phyloP scores from a whole-genome alignment of 1,284 basidiomycete genomes.

The Ceratobasidium sp. region DNA sequence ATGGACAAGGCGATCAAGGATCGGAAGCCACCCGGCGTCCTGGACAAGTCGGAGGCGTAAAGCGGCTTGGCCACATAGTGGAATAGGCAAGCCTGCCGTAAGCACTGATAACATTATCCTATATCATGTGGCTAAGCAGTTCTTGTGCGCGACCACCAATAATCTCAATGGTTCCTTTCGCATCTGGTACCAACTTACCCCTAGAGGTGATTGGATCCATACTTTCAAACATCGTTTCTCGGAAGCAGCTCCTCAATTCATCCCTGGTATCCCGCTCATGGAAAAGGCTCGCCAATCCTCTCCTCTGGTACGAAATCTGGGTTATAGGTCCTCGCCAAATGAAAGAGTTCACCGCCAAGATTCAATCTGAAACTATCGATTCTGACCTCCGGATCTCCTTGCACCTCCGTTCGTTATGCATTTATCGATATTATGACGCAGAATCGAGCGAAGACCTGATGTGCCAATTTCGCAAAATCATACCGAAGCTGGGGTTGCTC shows the following conservation, averaged over 20 bases:
- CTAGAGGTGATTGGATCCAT: background rate
- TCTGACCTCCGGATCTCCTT: background rate
- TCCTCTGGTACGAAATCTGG: background rate
- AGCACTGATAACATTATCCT: too few relatives aligned
- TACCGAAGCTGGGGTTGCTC: slow-evolving; percentile 5
- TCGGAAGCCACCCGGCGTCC: too few relatives aligned
- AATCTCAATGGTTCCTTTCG: too few relatives aligned
- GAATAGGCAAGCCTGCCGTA: too few relatives aligned
- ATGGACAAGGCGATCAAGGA: too few relatives aligned
- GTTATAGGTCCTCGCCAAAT: background rate
- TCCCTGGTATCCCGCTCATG: background rate
- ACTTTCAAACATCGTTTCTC: background rate
- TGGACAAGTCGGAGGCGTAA: too few relatives aligned
- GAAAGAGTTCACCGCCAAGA: background rate
- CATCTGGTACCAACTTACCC: background rate
- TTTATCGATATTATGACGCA: background rate
- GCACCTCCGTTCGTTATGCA: background rate
- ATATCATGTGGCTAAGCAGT: too few relatives aligned
- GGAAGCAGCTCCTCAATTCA: background rate
- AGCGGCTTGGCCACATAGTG: too few relatives aligned
- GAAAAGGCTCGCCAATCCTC: background rate
- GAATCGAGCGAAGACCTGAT: too few relatives aligned
- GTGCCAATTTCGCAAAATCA: background rate
- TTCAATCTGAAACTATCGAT: background rate
- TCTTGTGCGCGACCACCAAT: too few relatives aligned